Evolutionary conservation across 768 basidiomycete genomes (phyloP).

Genomic region (Panus rudis): DNA sequence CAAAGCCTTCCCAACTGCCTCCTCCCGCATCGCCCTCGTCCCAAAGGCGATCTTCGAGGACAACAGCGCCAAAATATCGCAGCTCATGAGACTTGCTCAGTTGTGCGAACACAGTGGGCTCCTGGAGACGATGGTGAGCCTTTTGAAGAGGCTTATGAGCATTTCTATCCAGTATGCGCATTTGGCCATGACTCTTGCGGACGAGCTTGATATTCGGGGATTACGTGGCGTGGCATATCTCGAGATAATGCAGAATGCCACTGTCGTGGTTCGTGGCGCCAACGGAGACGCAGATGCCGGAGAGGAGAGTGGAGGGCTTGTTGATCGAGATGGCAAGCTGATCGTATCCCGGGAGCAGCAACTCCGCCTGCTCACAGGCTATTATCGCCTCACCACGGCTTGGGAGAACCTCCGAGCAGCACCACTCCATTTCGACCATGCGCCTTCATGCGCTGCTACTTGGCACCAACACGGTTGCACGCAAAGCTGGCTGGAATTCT

Average conservation of each 20-base stretch:
- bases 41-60: slow-evolving; percentile 10
- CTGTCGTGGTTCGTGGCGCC: slow-evolving; percentile 25
- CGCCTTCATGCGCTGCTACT: slow-evolving; percentile 52
- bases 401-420: slow-evolving; percentile 59
- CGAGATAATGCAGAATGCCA: slow-evolving; percentile 63
- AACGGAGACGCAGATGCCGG: slow-evolving; percentile 10
- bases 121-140: slow-evolving; percentile 49
- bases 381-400: slow-evolving; percentile 55
- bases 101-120: slow-evolving; percentile 57
- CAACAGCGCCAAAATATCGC: slow-evolving; percentile 21
- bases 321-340: slow-evolving; percentile 38
- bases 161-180: slow-evolving; percentile 61
- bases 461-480: slow-evolving; percentile 71
- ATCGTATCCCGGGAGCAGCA: slow-evolving; percentile 53
- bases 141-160: slow-evolving; percentile 56
- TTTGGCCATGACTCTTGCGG: slow-evolving; percentile 65
- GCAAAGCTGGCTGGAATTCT: slow-evolving; percentile 72
- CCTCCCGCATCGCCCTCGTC: slow-evolving; percentile 28
- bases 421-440: slow-evolving; percentile 61
- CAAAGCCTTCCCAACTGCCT: slow-evolving; percentile 27
- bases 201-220: slow-evolving; percentile 55
- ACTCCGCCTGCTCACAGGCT: slow-evolving; percentile 60
- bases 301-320: slow-evolving; percentile 19
- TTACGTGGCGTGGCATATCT: slow-evolving; percentile 63
- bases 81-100: slow-evolving; percentile 60